phyloP scores from a whole-genome alignment of 768 basidiomycete species.

The Tylopilus cervinicoccineus region DNA sequence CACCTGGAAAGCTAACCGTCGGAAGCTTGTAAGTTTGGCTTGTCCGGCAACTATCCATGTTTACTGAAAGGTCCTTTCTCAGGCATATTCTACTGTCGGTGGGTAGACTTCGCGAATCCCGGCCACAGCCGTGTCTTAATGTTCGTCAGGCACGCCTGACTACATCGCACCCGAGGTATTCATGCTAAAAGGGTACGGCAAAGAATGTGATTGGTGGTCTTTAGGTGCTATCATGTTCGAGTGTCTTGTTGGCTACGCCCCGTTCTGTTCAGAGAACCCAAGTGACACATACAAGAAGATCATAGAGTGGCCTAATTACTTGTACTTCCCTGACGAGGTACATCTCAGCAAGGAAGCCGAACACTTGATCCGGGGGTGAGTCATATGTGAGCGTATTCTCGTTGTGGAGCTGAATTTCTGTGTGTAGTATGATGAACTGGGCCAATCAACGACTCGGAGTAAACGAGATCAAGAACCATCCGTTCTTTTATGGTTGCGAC shows the following conservation, averaged over 20 bases:
- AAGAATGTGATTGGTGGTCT: constrained; percentile 99
- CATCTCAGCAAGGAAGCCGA: constrained; percentile 91
- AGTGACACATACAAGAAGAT: constrained; percentile 99
- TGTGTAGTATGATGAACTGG: constrained; percentile 77
- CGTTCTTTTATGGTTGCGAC: constrained; percentile 94
- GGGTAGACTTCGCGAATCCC: constrained; percentile 6
- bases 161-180: constrained; percentile 98
- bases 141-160: constrained; percentile 27
- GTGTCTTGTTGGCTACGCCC: constrained; percentile 95
- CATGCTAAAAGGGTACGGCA: constrained; percentile 94
- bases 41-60: not conserved
- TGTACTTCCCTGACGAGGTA: constrained; percentile 93
- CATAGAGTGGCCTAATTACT: constrained; percentile 88
- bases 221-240: constrained; percentile 99
- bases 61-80: constrained; percentile 5
- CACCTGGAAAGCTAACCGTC: constrained; percentile 98
- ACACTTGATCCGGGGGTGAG: constrained; percentile 80
- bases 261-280: constrained; percentile 96
- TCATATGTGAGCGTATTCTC: constrained; percentile 1
- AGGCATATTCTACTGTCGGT: constrained; percentile 93
- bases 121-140: not conserved
- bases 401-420: constrained; percentile 4
- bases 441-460: constrained; percentile 69
- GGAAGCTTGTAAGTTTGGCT: constrained; percentile 69
- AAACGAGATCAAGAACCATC: constrained; percentile 87